phyloP scores from a whole-genome alignment of 1,284 basidiomycete species.

The Jaminaea rosea region DNA sequence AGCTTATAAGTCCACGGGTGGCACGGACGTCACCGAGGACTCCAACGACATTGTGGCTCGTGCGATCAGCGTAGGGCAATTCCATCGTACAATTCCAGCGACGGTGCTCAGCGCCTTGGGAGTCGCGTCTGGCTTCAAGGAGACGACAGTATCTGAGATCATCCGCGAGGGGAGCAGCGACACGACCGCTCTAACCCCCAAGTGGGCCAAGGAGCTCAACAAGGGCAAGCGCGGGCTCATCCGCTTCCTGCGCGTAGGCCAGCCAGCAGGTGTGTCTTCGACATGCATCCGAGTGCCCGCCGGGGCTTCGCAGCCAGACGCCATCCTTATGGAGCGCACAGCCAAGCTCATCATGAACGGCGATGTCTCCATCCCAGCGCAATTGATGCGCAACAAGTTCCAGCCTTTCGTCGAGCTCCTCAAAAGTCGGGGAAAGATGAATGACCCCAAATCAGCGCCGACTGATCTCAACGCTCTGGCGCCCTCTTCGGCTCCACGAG shows the following conservation, averaged over 20 bases:
- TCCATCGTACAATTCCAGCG: conserved; percentile 27
- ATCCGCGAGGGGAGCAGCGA: conserved; percentile 8
- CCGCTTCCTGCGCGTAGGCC: conserved; percentile 31
- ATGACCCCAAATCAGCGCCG: no score
- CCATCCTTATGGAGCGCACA: not conserved
- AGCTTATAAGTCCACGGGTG: conserved; percentile 28
- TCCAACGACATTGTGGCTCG: conserved; percentile 33
- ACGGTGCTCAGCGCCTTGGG: conserved; percentile 37
- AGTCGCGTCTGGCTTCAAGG: not conserved
- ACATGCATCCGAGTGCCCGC: not conserved
- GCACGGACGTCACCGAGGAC: conserved; percentile 4
- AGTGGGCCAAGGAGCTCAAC: conserved; percentile 7
- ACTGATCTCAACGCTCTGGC: no score
- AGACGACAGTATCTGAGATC: conserved; percentile 3
- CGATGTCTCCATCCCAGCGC: not conserved
- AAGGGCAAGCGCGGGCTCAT: not conserved
- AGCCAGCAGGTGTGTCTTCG: conserved; percentile 35
- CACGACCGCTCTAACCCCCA: conserved; percentile 13
- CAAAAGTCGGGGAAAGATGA: no score
- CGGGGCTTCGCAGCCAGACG: not conserved
- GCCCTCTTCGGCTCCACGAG: no score
- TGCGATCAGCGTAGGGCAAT: conserved; percentile 31
- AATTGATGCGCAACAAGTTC: not conserved
- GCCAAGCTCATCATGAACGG: not conserved
- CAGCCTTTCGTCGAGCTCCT: not conserved